These are phyloP conservation scores for Phyllosticta capitalensis DNA, from an alignment of 2,329 filamentous ascomycete genomes.

Conservation along the genomic window DNA sequence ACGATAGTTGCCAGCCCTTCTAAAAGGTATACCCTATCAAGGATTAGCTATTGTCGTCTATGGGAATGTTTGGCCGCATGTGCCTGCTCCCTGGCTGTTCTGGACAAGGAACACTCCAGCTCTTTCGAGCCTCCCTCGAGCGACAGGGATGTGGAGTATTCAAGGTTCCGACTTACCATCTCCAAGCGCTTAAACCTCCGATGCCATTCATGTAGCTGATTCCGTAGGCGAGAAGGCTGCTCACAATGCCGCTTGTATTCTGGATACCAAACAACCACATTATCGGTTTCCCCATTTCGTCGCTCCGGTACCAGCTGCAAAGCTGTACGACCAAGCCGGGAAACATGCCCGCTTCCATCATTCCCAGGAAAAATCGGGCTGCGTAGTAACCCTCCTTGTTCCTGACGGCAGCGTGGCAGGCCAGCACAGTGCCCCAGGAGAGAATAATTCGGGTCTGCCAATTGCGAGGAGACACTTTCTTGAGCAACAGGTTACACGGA, in stretches of 20 bases:
- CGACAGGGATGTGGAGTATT: neutral
- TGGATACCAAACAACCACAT: constrained; percentile 28
- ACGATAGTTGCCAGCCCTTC: constrained; percentile 36
- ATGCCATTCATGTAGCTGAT: constrained; percentile 18
- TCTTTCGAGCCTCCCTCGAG: neutral
- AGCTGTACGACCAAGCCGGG: constrained; percentile 25
- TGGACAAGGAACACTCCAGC: neutral
- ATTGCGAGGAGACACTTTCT: constrained; percentile 25
- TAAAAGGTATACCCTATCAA: constrained; percentile 33
- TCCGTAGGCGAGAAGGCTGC: constrained; percentile 19
- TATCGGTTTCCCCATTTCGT: constrained; percentile 28
- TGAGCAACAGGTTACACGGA: constrained; percentile 28
- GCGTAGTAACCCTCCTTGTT: constrained; percentile 20
- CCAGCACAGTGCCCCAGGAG: constrained; percentile 19
- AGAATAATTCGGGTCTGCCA: constrained; percentile 27
- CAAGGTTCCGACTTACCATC: constrained; percentile 11
- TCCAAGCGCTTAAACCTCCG: constrained; percentile 15
- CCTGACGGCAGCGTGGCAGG: constrained; percentile 22
- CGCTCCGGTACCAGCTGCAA: constrained; percentile 28
- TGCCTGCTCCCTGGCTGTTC: no score
- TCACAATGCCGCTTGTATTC: constrained; percentile 25
- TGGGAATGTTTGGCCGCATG: no score
- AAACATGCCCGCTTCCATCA: constrained; percentile 22
- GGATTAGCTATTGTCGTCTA: neutral
- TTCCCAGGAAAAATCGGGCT: constrained; percentile 18